Percentiles rank a stretch among this genome's conserved stretches.
Conservation (phyloP, 306 rosid species). For the Rosa lucieae region DNA sequence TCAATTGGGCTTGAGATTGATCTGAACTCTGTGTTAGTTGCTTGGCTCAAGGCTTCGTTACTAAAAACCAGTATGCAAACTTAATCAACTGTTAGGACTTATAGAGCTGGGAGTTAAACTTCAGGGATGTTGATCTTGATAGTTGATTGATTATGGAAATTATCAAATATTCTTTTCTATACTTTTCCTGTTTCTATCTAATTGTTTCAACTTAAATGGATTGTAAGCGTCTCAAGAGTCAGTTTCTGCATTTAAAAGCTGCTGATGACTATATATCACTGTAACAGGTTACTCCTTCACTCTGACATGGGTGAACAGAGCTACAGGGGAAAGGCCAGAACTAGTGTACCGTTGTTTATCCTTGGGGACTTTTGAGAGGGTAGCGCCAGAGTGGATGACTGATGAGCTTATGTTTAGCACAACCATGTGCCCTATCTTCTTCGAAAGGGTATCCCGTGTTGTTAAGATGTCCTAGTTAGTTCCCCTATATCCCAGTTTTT, state of each 20-base stretch:
- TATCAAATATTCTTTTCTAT: neutral
- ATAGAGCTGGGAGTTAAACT: neutral
- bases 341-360: conserved; percentile 59
- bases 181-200: neutral
- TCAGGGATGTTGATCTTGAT: neutral
- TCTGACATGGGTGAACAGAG: conserved; percentile 59
- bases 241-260: neutral
- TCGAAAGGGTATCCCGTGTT: conserved; percentile 62
- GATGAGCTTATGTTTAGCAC: conserved; percentile 79
- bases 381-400: conserved; percentile 95
- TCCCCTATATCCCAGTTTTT: neutral
- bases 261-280: conserved; percentile 21
- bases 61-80: neutral
- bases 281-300: conserved; percentile 75
- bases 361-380: conserved; percentile 79
- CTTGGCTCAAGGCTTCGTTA: neutral
- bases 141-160: neutral
- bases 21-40: neutral
- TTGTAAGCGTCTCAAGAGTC: neutral
- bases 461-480: conserved; percentile 43
- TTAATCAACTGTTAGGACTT: neutral
- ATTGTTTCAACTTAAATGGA: neutral
- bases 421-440: conserved; percentile 78
- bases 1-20: neutral
- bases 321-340: conserved; percentile 54